Conservation (phyloP, 2,329 filamentous ascomycete genomes). For the Monilinia vaccinii-corymbosi region DNA sequence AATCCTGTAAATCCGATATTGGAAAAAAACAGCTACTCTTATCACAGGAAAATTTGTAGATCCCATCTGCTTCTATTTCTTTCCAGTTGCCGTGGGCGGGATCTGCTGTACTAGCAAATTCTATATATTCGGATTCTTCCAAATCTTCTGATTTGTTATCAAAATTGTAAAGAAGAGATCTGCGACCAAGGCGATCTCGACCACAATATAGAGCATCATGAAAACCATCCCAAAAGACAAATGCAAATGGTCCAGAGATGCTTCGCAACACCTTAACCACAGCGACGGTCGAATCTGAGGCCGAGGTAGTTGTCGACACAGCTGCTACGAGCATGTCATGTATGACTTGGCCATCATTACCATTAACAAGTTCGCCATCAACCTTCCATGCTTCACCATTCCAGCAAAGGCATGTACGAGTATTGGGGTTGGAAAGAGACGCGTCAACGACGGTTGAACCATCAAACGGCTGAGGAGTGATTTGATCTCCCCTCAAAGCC, state of each 20-base stretch:
- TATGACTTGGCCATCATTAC: constrained; percentile 71
- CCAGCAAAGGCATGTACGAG: constrained; percentile 75
- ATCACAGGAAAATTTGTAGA: constrained; percentile 43
- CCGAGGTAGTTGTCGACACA: constrained; percentile 15
- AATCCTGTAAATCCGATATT: neutral
- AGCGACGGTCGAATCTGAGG: constrained; percentile 24
- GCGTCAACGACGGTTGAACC: constrained; percentile 29
- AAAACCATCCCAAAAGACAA: constrained; percentile 67
- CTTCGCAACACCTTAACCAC: constrained; percentile 46
- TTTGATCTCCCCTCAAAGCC: constrained; percentile 67
- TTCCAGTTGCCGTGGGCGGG: constrained; percentile 46
- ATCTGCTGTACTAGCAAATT: constrained; percentile 64
- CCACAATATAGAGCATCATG: constrained; percentile 65
- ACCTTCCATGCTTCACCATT: constrained; percentile 94
- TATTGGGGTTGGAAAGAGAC: constrained; percentile 30
- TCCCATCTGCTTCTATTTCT: constrained; percentile 78
- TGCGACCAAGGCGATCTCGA: constrained; percentile 76
- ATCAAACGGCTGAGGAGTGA: constrained; percentile 65
- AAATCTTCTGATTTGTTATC: constrained; percentile 16
- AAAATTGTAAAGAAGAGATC: constrained; percentile 63
- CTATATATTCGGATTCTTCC: constrained; percentile 36
- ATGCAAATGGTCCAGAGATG: constrained; percentile 79
- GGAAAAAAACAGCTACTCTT: neutral
- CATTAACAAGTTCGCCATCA: constrained; percentile 44
- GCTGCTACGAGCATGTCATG: constrained; percentile 47